Evolutionary conservation across 805 yeast genomes (phyloP).

Genomic region (Saccharomycopsis olivae): DNA sequence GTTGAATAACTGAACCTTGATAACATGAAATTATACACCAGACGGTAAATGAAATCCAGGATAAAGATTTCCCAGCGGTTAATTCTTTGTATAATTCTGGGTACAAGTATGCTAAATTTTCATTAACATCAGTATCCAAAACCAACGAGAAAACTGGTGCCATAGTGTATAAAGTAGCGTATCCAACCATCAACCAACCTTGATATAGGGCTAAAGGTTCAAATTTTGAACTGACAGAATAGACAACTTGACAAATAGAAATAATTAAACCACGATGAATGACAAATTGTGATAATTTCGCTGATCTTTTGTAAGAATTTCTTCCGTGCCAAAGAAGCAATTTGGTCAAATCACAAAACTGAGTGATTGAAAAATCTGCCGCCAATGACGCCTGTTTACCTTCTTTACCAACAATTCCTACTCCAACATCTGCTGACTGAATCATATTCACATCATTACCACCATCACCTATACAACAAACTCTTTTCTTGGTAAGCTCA

Average conservation of each 20-base stretch:
- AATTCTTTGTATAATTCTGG: conserved; percentile 94
- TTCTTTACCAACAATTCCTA: conserved; percentile 97
- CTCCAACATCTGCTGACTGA: conserved; percentile 97
- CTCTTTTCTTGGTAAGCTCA: conserved; percentile 73
- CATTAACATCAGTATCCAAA: conserved; percentile 83
- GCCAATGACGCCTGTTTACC: conserved; percentile 96
- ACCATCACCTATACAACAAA: conserved; percentile 98
- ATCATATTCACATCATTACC: conserved; percentile 99
- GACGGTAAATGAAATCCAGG: conserved; percentile 77
- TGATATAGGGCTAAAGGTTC: conserved; percentile 92
- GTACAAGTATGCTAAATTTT: conserved; percentile 75
- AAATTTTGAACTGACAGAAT: conserved; percentile 72
- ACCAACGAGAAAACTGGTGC: conserved; percentile 94
- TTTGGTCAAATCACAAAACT: conserved; percentile 81
- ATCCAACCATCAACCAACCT: conserved; percentile 98
- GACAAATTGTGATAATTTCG: conserved; percentile 90
- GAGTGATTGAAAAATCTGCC: conserved; percentile 91
- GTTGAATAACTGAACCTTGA: conserved; percentile 83
- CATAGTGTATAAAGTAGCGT: conserved; percentile 96
- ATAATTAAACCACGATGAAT: conserved; percentile 93
- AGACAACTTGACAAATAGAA: conserved; percentile 91
- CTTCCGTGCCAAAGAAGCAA: conserved; percentile 95
- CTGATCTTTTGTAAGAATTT: conserved; percentile 90
- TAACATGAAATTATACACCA: conserved; percentile 88
- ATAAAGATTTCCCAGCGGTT: conserved; percentile 76